Conservation (phyloP, 768 basidiomycete genomes). For the Filobasidium floriforme region DNA sequence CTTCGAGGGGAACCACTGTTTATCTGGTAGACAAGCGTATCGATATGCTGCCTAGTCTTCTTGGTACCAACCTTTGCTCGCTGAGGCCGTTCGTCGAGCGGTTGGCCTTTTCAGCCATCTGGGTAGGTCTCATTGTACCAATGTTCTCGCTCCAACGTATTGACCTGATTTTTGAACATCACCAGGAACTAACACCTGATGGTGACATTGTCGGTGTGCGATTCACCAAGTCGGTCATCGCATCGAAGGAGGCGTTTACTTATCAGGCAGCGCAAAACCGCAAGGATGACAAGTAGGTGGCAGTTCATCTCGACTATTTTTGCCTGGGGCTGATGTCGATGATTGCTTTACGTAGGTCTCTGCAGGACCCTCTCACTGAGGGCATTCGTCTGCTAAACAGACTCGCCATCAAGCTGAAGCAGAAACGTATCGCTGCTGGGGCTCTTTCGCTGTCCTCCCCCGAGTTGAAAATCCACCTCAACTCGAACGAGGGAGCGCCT, state of each 20-base stretch:
- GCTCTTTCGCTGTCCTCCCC: constrained; percentile 96
- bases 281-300: constrained; percentile 72
- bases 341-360: constrained; percentile 40
- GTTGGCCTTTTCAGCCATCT: constrained; percentile 88
- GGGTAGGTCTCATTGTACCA: constrained; percentile 54
- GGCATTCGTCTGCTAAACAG: constrained; percentile 81
- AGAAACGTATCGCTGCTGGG: constrained; percentile 83
- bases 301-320: constrained; percentile 35
- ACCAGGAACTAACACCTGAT: constrained; percentile 65
- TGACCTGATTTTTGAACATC: constrained; percentile 40
- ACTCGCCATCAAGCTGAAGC: constrained; percentile 76
- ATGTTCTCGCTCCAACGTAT: not conserved
- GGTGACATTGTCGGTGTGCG: constrained; percentile 83
- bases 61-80: constrained; percentile 94
- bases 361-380: constrained; percentile 70
- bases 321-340: not conserved
- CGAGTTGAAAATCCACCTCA: constrained; percentile 93
- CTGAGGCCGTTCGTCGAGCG: constrained; percentile 86
- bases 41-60: constrained; percentile 88
- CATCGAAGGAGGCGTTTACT: constrained; percentile 91
- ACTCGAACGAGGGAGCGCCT: constrained; percentile 74
- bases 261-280: constrained; percentile 92
- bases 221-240: constrained; percentile 93
- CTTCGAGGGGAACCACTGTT: constrained; percentile 91
- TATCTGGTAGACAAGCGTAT: constrained; percentile 98